Evolutionary conservation across 805 yeast genomes (phyloP).

Genomic region (Tetrapisispora namnaoensis): DNA sequence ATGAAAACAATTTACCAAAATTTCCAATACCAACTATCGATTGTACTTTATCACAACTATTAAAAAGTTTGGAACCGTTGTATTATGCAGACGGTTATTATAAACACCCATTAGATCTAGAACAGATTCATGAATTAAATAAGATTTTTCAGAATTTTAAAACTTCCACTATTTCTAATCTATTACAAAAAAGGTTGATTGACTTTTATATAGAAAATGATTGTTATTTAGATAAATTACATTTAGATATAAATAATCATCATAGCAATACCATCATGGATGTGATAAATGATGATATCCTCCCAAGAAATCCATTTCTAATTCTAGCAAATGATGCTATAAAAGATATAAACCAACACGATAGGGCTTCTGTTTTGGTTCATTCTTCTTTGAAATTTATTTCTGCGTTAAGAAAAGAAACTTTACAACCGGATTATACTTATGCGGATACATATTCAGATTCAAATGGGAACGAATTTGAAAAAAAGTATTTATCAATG

Average conservation of each 20-base stretch:
- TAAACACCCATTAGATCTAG: constrained; percentile 20
- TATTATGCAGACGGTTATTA: constrained; percentile 43
- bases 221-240: constrained; percentile 45
- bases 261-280: constrained; percentile 49
- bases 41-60: constrained; percentile 42
- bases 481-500: constrained; percentile 52
- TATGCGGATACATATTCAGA: not conserved
- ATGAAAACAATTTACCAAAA: constrained; percentile 35
- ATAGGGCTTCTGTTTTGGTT: constrained; percentile 56
- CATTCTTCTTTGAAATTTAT: constrained; percentile 60
- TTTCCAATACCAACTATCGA: constrained; percentile 54
- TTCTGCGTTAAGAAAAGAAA: constrained; percentile 44
- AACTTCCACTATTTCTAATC: constrained; percentile 32
- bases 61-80: constrained; percentile 51
- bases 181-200: constrained; percentile 45
- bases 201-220: constrained; percentile 36
- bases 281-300: constrained; percentile 38
- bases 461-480: constrained; percentile 28
- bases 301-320: constrained; percentile 72
- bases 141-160: constrained; percentile 38
- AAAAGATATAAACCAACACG: constrained; percentile 51
- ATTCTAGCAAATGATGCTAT: constrained; percentile 68
- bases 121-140: constrained; percentile 29
- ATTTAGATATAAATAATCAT: constrained; percentile 34
- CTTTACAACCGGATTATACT: constrained; percentile 48